Percentiles rank a stretch among this genome's conserved stretches.
These are phyloP conservation scores for Taphrina communis DNA, from an alignment of 1,139 yeast species.

Conservation along the genomic window DNA sequence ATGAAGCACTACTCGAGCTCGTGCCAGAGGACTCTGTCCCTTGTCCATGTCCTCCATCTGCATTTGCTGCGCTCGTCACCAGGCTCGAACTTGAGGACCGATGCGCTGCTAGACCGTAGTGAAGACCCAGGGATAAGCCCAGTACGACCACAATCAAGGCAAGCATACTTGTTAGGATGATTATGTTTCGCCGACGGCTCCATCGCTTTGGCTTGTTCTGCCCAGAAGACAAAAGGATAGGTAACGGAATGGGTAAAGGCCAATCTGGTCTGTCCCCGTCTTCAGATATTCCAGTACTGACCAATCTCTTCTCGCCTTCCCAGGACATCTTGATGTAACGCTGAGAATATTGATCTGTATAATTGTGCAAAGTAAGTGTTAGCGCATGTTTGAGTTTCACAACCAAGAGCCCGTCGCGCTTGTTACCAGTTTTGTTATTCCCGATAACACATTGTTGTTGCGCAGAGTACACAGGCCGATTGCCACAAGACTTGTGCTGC, in stretches of 20 bases:
- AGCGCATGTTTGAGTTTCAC: too few species aligned
- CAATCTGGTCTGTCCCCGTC: neutral
- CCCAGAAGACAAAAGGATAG: too few species aligned
- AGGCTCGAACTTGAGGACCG: neutral
- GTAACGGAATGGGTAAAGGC: constrained; percentile 2
- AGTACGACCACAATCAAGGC: neutral
- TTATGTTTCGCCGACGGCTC: neutral
- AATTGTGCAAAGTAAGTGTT: too few species aligned
- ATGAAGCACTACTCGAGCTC: neutral
- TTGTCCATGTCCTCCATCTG: neutral
- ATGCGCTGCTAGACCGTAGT: neutral
- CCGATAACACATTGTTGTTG: too few species aligned
- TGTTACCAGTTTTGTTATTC: too few species aligned
- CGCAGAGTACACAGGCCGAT: too few species aligned
- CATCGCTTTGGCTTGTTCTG: neutral
- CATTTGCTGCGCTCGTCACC: too few species aligned
- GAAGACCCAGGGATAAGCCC: neutral
- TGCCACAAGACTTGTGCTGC: too few species aligned
- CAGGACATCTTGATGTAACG: too few species aligned
- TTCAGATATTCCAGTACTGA: neutral
- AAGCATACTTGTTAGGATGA: neutral
- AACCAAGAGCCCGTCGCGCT: too few species aligned
- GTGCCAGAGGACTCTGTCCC: neutral
- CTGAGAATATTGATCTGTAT: too few species aligned
- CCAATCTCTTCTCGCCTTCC: neutral